Evolutionary conservation across 73 alveolate species (phyloP), one percentile per base, ranked within the genome.

Genomic region (Halteria grandinella): DNA sequence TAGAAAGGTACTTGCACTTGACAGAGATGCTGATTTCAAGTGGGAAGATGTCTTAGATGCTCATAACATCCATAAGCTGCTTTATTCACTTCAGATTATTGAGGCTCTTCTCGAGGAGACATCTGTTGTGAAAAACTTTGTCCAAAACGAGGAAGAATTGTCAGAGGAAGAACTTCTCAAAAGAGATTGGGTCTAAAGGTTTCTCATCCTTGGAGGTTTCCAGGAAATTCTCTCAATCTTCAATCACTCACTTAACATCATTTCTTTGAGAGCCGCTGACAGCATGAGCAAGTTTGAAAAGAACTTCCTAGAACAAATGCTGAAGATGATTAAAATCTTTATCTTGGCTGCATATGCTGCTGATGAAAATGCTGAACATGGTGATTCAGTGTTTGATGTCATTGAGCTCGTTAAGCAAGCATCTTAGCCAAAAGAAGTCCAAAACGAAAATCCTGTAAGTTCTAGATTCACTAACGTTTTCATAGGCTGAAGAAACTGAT

Each of bases 311-410:
- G 87, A 66, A 14, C 62, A 72, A 43, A 31, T 83, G 62, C 52
- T 83, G 0, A 55, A 58, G 52, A 70, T 83, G 4, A 64, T 73
- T 29, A 73, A 73, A 62, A 58, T 83, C 1, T 83, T 83, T 55
- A 73, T 83, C 29, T 29, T 78, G 55, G 64, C 92, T 1, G 92
- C 92, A 1, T 83, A 73, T 50, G 15, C 44, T 4, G 92, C 92
- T 47, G 52, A 48, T 27, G 79, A n/a, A n/a, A n/a, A n/a, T n/a
- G n/a, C n/a, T n/a, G n/a, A n/a, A n/a, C n/a, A n/a, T n/a, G n/a
- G 63, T 28, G 66, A 51, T 2, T 28, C 33, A 7, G 77, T 58
- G 8, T 37, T 21, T 33, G 85, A 73, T 25, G 11, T 48, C n/a
- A 32, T 75, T 5, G 23, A 51, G 14, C 75, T 82, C 1, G 83